phyloP scores from a whole-genome alignment of 805 yeast species.

The Saccharomycopsis fodiens region DNA sequence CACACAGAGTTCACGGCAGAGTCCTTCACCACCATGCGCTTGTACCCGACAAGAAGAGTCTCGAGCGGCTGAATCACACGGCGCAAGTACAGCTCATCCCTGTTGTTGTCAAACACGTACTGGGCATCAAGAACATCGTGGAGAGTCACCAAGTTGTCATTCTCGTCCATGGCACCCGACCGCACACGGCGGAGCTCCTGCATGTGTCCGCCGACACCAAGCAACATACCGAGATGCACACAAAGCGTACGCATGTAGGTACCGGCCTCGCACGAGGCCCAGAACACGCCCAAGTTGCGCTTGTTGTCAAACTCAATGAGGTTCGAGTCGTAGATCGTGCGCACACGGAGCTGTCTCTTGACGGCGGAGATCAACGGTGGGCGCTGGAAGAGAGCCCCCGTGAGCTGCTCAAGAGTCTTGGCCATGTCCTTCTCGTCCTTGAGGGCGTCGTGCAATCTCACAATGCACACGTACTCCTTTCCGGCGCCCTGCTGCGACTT shows the following conservation, averaged over 20 bases:
- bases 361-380: conserved; percentile 99
- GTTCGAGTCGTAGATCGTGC: conserved; percentile 95
- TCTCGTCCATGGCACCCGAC: conserved; percentile 90
- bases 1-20: conserved; percentile 97
- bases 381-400: conserved; percentile 98
- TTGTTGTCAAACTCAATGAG: conserved; percentile 94
- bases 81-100: conserved; percentile 94
- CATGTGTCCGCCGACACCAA: conserved; percentile 99
- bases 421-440: conserved; percentile 85
- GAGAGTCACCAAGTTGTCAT: conserved; percentile 85
- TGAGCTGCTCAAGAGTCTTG: conserved; percentile 82
- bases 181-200: conserved; percentile 99
- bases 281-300: conserved; percentile 94
- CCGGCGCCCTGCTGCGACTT: conserved; percentile 99
- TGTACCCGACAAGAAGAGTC: conserved; percentile 87
- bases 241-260: conserved; percentile 99
- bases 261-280: conserved; percentile 99
- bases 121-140: conserved; percentile 98
- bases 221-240: conserved; percentile 96
- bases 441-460: conserved; percentile 88
- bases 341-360: conserved; percentile 96
- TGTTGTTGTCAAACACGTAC: conserved; percentile 93
- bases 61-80: conserved; percentile 92
- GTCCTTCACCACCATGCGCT: conserved; percentile 90
- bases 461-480: conserved; percentile 98